These are phyloP conservation scores for Yamadazyma phyllophila DNA, from an alignment of 805 yeast species.

Conservation along the genomic window DNA sequence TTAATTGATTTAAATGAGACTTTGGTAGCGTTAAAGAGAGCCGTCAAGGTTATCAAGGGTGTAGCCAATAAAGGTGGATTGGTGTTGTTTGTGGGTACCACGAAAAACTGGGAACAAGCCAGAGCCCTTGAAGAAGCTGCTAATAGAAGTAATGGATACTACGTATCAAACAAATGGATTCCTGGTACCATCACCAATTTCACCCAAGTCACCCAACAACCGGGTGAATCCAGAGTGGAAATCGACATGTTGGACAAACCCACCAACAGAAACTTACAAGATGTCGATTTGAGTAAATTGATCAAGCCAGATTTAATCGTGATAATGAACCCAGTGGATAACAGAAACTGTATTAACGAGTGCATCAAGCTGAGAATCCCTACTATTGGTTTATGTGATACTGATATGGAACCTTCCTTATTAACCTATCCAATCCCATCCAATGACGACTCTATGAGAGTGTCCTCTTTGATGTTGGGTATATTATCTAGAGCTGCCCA, in stretches of 20 bases:
- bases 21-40: constrained; percentile 67
- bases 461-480: constrained; percentile 77
- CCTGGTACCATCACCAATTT: constrained; percentile 94
- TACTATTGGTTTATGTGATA: constrained; percentile 90
- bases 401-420: constrained; percentile 85
- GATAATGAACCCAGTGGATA: constrained; percentile 83
- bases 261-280: constrained; percentile 54
- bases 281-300: constrained; percentile 48
- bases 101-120: constrained; percentile 63
- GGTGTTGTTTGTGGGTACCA: constrained; percentile 80
- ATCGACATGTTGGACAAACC: constrained; percentile 71
- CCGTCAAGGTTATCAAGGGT: constrained; percentile 80
- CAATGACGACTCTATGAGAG: constrained; percentile 86
- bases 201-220: constrained; percentile 60
- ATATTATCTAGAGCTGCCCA: constrained; percentile 83
- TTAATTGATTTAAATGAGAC: constrained; percentile 89
- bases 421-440: constrained; percentile 96
- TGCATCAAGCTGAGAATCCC: constrained; percentile 83
- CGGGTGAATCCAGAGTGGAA: constrained; percentile 44
- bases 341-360: constrained; percentile 75
- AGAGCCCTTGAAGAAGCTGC: constrained; percentile 80
- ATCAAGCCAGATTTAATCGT: constrained; percentile 89
- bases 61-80: constrained; percentile 83
- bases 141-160: constrained; percentile 70
- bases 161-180: constrained; percentile 83